Percentiles rank a stretch among this genome's conserved stretches.
phyloP scores from a whole-genome alignment of 176 grass and related monocot genomes.

The Phragmites australis region DNA sequence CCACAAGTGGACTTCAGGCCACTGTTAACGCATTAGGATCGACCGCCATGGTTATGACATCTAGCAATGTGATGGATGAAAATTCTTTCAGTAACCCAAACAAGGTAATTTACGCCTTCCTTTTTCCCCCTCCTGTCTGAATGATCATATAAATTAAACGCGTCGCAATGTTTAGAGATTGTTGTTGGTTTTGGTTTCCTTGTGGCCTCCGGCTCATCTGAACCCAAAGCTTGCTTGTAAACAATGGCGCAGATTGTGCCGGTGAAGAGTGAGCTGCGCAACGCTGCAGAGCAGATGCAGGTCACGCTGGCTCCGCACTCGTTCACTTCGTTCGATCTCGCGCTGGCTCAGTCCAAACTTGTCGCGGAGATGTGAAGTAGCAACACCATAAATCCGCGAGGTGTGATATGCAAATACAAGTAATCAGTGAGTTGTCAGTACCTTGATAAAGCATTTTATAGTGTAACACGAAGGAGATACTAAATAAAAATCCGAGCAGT shows the following conservation, averaged over 20 bases:
- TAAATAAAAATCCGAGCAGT: slow-evolving; percentile 7
- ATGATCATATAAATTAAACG: not conserved
- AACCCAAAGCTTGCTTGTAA: not conserved
- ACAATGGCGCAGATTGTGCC: slow-evolving; percentile 57
- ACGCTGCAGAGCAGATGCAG: slow-evolving; percentile 56
- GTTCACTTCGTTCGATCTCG: slow-evolving; percentile 67
- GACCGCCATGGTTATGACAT: slow-evolving; percentile 64
- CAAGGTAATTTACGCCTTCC: slow-evolving; percentile 43
- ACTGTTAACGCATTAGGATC: slow-evolving; percentile 38
- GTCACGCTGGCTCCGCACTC: slow-evolving; percentile 59
- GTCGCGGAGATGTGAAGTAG: slow-evolving; percentile 51
- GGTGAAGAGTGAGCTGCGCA: slow-evolving; percentile 32
- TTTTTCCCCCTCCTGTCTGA: not conserved
- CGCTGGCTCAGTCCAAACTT: slow-evolving; percentile 33
- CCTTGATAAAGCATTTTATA: not conserved
- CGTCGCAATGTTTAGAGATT: not conserved
- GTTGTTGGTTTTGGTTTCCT: not conserved
- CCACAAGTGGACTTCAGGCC: slow-evolving; percentile 55
- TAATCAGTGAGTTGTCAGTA: not conserved
- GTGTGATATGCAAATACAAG: not conserved
- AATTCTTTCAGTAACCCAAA: slow-evolving; percentile 71
- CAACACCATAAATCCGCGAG: not conserved
- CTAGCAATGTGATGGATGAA: slow-evolving; percentile 58
- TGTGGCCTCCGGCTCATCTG: not conserved
- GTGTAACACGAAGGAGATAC: not conserved